Percentiles rank a stretch among this genome's conserved stretches.
Conservation (phyloP, 305 asterid species). For the Plantago lanceolata region DNA sequence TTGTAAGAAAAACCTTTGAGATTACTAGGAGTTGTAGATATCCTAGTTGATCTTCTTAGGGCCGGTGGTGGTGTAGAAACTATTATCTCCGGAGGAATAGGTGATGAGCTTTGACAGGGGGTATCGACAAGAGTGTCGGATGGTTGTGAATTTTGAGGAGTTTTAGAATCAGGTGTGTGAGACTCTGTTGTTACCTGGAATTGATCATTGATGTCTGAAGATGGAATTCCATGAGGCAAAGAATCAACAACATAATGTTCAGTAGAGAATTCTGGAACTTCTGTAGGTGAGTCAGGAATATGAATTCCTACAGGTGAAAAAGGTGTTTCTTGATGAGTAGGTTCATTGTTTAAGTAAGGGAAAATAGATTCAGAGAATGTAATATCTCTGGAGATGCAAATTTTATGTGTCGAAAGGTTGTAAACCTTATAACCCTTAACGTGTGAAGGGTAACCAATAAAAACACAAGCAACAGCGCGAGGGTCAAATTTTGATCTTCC, state of each 20-base stretch:
- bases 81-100: not conserved
- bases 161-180: too few relatives aligned
- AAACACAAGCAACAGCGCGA: not conserved
- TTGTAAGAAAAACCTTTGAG: not conserved
- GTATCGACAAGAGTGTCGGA: not conserved
- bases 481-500: not conserved
- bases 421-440: not conserved
- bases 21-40: not conserved
- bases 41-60: not conserved
- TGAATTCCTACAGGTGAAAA: too few relatives aligned
- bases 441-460: not conserved
- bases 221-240: too few relatives aligned
- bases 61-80: not conserved
- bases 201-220: too few relatives aligned
- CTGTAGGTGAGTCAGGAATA: too few relatives aligned
- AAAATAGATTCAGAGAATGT: not conserved
- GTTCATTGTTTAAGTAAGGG: not conserved
- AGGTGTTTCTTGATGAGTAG: not conserved
- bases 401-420: not conserved
- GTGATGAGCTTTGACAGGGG: not conserved
- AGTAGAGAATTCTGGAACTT: too few relatives aligned
- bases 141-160: too few relatives aligned
- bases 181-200: too few relatives aligned
- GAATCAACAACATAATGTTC: too few relatives aligned
- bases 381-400: not conserved